These are phyloP conservation scores for Alternaria sp. DNA, from an alignment of 2,329 filamentous ascomycete species.

Conservation along the genomic window DNA sequence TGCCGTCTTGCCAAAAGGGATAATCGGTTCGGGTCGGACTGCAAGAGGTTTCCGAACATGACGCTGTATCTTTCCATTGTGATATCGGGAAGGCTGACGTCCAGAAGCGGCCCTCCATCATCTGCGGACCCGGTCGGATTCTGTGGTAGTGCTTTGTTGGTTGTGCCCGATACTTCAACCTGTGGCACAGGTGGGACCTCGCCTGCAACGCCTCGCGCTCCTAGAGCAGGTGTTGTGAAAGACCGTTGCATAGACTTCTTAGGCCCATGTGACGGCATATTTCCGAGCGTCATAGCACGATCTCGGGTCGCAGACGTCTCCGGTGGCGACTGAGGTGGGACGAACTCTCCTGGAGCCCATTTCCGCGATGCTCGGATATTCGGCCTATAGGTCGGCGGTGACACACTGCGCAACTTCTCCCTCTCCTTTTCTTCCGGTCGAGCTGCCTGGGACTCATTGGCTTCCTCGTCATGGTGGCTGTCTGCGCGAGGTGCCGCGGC, in stretches of 20 bases:
- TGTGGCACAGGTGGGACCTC: slow-evolving; percentile 24
- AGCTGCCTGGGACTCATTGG: slow-evolving; percentile 19
- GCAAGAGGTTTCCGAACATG: slow-evolving; percentile 84
- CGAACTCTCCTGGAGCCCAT: slow-evolving; percentile 22
- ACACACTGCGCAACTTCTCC: slow-evolving; percentile 22
- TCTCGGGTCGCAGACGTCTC: slow-evolving; percentile 17
- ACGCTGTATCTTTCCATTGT: slow-evolving; percentile 90
- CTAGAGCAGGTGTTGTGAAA: slow-evolving; percentile 25
- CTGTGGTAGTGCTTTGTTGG: slow-evolving; percentile 10
- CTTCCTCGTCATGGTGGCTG: slow-evolving; percentile 41
- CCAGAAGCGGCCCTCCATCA: slow-evolving; percentile 54
- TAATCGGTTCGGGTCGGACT: slow-evolving; percentile 39
- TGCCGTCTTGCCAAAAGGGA: slow-evolving; percentile 46
- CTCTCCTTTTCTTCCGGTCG: slow-evolving; percentile 24
- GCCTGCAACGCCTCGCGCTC: slow-evolving; percentile 13
- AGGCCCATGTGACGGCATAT: slow-evolving; percentile 20
- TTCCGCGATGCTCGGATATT: slow-evolving; percentile 41
- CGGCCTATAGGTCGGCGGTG: slow-evolving; percentile 39
- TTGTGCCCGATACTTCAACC: slow-evolving; percentile 19
- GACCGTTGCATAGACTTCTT: slow-evolving; percentile 17
- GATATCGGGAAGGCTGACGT: slow-evolving; percentile 80
- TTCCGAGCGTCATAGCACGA: slow-evolving; percentile 27
- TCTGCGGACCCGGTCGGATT: not conserved
- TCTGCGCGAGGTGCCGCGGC: slow-evolving; percentile 33
- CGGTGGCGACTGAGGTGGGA: slow-evolving; percentile 15